Percentiles rank a stretch among this genome's conserved stretches.
Conservation (phyloP, 768 basidiomycete genomes). For the Lactifluus echinatus region DNA sequence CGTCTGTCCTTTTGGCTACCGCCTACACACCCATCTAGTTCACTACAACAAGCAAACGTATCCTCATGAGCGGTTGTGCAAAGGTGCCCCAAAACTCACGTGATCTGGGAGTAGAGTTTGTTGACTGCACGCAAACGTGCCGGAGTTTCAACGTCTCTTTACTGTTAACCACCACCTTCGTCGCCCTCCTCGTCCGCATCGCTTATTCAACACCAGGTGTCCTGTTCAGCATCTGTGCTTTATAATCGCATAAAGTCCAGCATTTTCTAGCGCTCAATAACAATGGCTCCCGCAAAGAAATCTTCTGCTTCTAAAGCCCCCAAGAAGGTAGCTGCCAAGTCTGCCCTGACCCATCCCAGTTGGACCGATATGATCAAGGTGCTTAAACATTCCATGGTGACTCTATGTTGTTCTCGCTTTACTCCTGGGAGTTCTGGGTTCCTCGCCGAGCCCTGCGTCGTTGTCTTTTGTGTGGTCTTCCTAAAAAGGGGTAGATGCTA, state of each 20-base stretch:
- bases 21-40: background rate
- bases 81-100: slow-evolving; percentile 18
- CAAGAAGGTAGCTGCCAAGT: slow-evolving; percentile 37
- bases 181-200: slow-evolving; percentile 22
- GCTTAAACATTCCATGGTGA: slow-evolving; percentile 23
- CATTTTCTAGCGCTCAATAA: slow-evolving; percentile 28
- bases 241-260: slow-evolving; percentile 14
- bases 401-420: slow-evolving; percentile 5
- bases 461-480: slow-evolving; percentile 19
- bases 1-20: background rate
- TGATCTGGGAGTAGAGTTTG: slow-evolving; percentile 23
- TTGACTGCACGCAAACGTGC: slow-evolving; percentile 22
- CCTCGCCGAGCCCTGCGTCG: slow-evolving; percentile 6
- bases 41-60: background rate
- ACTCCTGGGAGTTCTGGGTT: slow-evolving; percentile 14
- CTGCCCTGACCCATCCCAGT: slow-evolving; percentile 41
- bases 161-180: slow-evolving; percentile 43
- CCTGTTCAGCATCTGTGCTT: slow-evolving; percentile 19
- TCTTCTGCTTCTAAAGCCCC: slow-evolving; percentile 40
- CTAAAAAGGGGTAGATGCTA: slow-evolving; percentile 37
- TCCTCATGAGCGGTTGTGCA: slow-evolving; percentile 1
- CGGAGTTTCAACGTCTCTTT: slow-evolving; percentile 24
- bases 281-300: slow-evolving; percentile 32
- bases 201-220: slow-evolving; percentile 20
- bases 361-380: slow-evolving; percentile 83